phyloP scores from a whole-genome alignment of 441 rosid species.

The Melastoma candidum region DNA sequence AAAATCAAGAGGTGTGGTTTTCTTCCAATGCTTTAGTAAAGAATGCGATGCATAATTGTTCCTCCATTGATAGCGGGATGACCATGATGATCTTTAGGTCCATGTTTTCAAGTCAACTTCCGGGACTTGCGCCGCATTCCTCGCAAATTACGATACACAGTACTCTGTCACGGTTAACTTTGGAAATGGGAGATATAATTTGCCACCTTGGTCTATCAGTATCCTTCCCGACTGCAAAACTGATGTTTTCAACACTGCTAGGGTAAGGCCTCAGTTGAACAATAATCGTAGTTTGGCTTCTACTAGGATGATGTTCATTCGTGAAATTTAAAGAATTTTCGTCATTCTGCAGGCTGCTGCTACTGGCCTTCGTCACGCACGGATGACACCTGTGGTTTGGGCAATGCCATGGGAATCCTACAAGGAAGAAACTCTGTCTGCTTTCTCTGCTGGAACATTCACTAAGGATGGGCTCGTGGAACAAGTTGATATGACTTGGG shows the following conservation, averaged over 20 bases:
- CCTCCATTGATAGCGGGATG: neutral
- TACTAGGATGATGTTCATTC: neutral
- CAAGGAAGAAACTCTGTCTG: constrained; percentile 10
- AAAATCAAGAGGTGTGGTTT: constrained; percentile 14
- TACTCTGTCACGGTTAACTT: constrained; percentile 12
- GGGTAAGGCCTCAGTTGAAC: constrained; percentile 3
- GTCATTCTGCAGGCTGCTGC: constrained; percentile 1
- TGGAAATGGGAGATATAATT: constrained; percentile 11
- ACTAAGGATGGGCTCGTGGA: constrained; percentile 45
- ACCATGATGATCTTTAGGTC: constrained; percentile 5
- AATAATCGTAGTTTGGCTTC: neutral
- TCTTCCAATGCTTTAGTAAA: neutral
- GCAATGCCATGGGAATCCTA: constrained; percentile 15
- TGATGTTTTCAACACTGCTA: constrained; percentile 17
- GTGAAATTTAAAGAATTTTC: neutral
- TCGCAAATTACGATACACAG: constrained; percentile 11
- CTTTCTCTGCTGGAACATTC: constrained; percentile 1
- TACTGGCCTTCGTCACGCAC: constrained; percentile 4
- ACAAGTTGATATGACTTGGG: constrained; percentile 44
- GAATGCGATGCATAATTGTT: neutral
- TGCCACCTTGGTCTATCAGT: constrained; percentile 18
- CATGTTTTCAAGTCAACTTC: constrained; percentile 9
- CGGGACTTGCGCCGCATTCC: constrained; percentile 10
- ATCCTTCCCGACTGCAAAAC: constrained; percentile 15
- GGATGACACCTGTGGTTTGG: constrained; percentile 5